phyloP scores from a whole-genome alignment of 2,329 filamentous ascomycete species.

The Fusarium luffae region DNA sequence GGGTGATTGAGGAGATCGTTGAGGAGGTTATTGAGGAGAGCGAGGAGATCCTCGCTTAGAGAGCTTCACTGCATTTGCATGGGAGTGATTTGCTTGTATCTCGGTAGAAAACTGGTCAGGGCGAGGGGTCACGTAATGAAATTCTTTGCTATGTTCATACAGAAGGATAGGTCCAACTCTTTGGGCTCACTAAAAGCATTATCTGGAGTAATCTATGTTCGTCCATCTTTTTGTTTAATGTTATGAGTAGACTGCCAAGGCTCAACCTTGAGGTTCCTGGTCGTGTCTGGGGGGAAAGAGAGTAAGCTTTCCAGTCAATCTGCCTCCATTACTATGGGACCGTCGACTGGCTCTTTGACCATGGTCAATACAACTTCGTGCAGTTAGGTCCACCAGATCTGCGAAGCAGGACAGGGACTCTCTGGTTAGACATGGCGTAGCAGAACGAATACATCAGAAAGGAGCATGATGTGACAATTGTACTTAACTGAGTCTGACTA shows the following conservation, averaged over 20 bases:
- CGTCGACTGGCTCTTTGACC: neutral
- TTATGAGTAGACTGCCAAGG: too few relatives aligned
- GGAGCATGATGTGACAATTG: too few relatives aligned
- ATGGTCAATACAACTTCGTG: neutral
- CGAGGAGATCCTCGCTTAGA: slow-evolving; percentile 74
- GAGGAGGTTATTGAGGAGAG: slow-evolving; percentile 87
- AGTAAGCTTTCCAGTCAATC: neutral
- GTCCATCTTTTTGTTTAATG: neutral
- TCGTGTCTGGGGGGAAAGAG: neutral
- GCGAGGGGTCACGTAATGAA: slow-evolving; percentile 52
- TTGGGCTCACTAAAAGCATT: slow-evolving; percentile 41
- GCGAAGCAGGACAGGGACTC: neutral
- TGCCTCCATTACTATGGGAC: neutral
- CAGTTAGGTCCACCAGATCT: neutral
- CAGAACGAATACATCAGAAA: too few relatives aligned
- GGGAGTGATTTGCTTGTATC: slow-evolving; percentile 49
- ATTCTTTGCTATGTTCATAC: slow-evolving; percentile 43
- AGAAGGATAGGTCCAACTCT: slow-evolving; percentile 35
- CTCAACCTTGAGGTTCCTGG: neutral
- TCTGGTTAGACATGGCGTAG: too few relatives aligned
- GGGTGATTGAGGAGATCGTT: slow-evolving; percentile 88
- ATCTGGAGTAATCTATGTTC: slow-evolving; percentile 34
- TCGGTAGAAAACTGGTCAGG: slow-evolving; percentile 49
- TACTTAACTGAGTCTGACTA: too few relatives aligned
- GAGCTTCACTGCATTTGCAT: slow-evolving; percentile 46